phyloP scores from a whole-genome alignment of 345 rosid genomes.

The Melaleuca quinquenervia region DNA sequence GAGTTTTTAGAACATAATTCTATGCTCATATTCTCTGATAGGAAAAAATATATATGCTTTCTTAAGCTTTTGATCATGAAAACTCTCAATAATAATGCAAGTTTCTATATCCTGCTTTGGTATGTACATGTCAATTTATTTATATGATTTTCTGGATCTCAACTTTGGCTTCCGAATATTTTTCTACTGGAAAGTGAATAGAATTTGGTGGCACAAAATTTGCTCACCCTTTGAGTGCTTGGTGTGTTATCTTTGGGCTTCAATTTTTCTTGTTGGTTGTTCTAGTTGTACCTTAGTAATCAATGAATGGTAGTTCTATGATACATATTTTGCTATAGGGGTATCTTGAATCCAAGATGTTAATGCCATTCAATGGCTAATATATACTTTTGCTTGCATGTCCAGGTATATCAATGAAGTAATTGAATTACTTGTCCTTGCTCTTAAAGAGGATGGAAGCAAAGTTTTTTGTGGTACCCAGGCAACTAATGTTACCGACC shows the following conservation, averaged over 20 bases:
- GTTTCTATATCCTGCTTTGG: not conserved
- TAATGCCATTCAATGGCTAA: not conserved
- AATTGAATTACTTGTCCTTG: slow-evolving; percentile 56
- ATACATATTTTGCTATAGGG: not conserved
- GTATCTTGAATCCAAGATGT: not conserved
- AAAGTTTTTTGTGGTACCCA: slow-evolving; percentile 34
- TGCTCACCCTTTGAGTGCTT: not conserved
- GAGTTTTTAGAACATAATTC: slow-evolving; percentile 18
- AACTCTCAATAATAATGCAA: not conserved
- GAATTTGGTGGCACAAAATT: not conserved
- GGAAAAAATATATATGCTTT: not conserved
- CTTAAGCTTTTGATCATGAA: not conserved
- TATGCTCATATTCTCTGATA: not conserved
- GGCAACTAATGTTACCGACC: slow-evolving; percentile 17
- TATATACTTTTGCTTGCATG: not conserved
- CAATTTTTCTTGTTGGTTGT: not conserved
- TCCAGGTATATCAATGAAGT: slow-evolving; percentile 85
- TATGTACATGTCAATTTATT: not conserved
- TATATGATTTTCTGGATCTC: not conserved
- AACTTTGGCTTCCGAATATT: not conserved
- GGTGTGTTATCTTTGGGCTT: not conserved
- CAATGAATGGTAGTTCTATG: not conserved
- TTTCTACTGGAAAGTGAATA: not conserved
- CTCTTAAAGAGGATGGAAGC: slow-evolving; percentile 29
- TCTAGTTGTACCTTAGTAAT: not conserved